Evolutionary conservation across 331 rosid genomes (phyloP).

Genomic region (Dryas integrifolia): DNA sequence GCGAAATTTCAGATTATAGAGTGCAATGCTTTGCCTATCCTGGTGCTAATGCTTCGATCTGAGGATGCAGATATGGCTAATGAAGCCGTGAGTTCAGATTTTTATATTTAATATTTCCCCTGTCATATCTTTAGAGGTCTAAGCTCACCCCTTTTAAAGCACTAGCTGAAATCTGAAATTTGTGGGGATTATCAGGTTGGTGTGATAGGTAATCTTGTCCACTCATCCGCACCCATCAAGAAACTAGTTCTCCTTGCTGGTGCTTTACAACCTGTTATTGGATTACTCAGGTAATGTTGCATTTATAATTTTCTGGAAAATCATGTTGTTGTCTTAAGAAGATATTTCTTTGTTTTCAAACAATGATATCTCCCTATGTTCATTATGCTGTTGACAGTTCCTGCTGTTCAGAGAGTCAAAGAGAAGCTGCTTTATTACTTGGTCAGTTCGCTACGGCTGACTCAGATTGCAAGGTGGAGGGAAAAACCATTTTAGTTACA

Average conservation of each 20-base stretch:
- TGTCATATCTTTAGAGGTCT: not conserved
- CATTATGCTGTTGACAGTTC: constrained; percentile 16
- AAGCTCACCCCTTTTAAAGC: not conserved
- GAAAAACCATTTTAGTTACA: not conserved
- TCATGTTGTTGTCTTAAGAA: not conserved
- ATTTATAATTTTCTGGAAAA: not conserved
- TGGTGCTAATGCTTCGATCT: constrained; percentile 33
- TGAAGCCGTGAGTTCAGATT: constrained; percentile 31
- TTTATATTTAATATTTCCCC: not conserved
- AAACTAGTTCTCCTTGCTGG: constrained; percentile 34
- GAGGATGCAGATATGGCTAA: constrained; percentile 27
- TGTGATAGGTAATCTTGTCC: constrained; percentile 40
- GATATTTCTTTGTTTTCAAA: not conserved
- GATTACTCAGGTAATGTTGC: constrained; percentile 23
- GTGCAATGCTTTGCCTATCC: constrained; percentile 34
- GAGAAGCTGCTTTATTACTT: constrained; percentile 40
- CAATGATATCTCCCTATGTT: not conserved
- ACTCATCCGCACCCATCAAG: constrained; percentile 40
- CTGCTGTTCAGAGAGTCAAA: constrained; percentile 32
- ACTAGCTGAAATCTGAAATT: not conserved
- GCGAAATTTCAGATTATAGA: constrained; percentile 34
- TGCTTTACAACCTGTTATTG: constrained; percentile 39
- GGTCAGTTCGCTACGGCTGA: constrained; percentile 44
- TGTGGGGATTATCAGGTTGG: constrained; percentile 26
- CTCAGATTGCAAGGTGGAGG: constrained; percentile 40